Conservation (phyloP, 2,329 filamentous ascomycete species). For the Raffaelea albimanens region DNA sequence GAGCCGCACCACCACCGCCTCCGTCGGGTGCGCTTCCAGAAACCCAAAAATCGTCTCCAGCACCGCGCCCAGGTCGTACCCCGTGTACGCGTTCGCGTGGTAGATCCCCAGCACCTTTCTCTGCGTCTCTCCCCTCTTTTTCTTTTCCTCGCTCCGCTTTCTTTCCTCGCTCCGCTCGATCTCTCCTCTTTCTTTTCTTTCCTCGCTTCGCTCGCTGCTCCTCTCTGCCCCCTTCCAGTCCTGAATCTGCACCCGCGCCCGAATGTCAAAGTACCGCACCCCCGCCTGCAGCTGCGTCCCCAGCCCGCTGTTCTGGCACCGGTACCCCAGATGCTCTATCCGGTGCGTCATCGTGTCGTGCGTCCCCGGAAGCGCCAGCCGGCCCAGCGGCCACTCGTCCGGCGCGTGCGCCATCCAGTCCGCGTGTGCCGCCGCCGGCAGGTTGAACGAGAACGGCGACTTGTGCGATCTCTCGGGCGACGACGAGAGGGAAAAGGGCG, state of each 20-base stretch:
- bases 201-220: slow-evolving; percentile 1
- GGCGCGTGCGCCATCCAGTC: slow-evolving; percentile 35
- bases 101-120: slow-evolving; percentile 33
- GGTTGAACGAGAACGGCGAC: slow-evolving; percentile 33
- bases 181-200: neutral
- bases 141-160: no score
- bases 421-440: slow-evolving; percentile 18
- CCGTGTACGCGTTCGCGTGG: slow-evolving; percentile 35
- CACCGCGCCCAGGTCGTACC: slow-evolving; percentile 33
- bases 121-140: neutral
- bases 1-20: slow-evolving; percentile 39
- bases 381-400: slow-evolving; percentile 29
- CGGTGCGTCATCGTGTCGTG: slow-evolving; percentile 44
- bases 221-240: no score
- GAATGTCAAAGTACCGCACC: slow-evolving; percentile 40
- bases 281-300: slow-evolving; percentile 34
- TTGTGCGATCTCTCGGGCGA: slow-evolving; percentile 9
- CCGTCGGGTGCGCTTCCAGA: slow-evolving; percentile 32
- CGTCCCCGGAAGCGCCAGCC: slow-evolving; percentile 40
- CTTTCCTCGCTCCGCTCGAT: slow-evolving; percentile 1
- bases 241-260: slow-evolving; percentile 27
- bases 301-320: slow-evolving; percentile 40
- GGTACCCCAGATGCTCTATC: slow-evolving; percentile 23
- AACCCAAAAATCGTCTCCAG: slow-evolving; percentile 34
- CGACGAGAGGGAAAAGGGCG: slow-evolving; percentile 27